Evolutionary conservation across 345 rosid genomes (phyloP).

Genomic region (Physaria fendleri): DNA sequence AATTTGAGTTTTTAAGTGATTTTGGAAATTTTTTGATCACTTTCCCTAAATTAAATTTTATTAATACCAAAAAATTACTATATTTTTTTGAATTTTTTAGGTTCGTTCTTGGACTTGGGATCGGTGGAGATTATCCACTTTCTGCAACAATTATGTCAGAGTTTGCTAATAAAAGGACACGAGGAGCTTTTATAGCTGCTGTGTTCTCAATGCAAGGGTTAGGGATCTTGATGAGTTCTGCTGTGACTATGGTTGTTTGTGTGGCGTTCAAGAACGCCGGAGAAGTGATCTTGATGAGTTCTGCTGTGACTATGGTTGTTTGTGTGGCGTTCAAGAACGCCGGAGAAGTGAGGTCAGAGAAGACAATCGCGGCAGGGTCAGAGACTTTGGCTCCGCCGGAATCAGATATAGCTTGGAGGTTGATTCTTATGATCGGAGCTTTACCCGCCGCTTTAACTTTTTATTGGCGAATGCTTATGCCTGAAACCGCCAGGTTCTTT

Average conservation of each 20-base stretch:
- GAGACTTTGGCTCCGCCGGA: constrained; percentile 33
- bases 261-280: constrained; percentile 29
- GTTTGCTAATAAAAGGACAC: constrained; percentile 68
- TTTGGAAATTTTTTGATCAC: too few species aligned
- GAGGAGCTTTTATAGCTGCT: constrained; percentile 67
- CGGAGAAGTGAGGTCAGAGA: too few species aligned
- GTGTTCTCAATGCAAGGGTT: constrained; percentile 79
- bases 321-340: constrained; percentile 31
- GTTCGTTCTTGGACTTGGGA: constrained; percentile 64
- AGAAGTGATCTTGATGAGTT: constrained; percentile 54
- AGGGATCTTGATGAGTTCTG: constrained; percentile 58
- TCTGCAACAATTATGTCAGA: constrained; percentile 87
- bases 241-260: constrained; percentile 46
- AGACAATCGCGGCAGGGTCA: not conserved
- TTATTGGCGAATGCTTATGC: constrained; percentile 83
- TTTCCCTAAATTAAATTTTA: too few species aligned
- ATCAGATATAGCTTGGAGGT: constrained; percentile 65
- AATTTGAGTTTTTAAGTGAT: too few species aligned
- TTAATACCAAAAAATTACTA: too few species aligned
- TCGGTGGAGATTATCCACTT: constrained; percentile 79
- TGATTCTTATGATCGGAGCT: constrained; percentile 68
- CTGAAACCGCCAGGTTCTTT: constrained; percentile 78
- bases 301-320: constrained; percentile 44
- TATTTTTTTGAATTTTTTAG: constrained; percentile 61
- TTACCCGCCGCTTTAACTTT: constrained; percentile 69